Conservation (phyloP, 1,284 basidiomycete species). For the Moniliophthora roreri region DNA sequence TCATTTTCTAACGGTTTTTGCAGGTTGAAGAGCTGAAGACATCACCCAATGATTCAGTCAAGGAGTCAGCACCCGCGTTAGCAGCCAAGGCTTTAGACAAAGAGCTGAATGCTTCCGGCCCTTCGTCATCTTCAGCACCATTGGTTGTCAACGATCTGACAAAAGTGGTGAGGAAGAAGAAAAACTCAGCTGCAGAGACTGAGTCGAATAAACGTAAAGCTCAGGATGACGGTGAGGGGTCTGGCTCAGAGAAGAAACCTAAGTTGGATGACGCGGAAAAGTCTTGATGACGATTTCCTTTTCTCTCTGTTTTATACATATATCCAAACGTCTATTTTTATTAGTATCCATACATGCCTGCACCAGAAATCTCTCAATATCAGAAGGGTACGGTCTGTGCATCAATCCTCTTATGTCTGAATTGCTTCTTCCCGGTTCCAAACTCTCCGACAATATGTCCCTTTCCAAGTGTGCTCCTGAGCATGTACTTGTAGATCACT, state of each 20-base stretch:
- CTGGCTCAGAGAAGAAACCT: slow-evolving; percentile 63
- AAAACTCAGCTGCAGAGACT: slow-evolving; percentile 38
- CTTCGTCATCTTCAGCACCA: slow-evolving; percentile 23
- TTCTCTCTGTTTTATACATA: too few species aligned
- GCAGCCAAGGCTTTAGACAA: slow-evolving; percentile 69
- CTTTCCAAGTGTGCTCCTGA: slow-evolving; percentile 67
- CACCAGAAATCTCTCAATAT: slow-evolving; percentile 6
- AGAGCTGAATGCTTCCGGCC: slow-evolving; percentile 51
- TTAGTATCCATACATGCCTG: slow-evolving; percentile 12
- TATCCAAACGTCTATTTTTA: too few species aligned
- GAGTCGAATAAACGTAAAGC: slow-evolving; percentile 63
- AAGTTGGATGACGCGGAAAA: slow-evolving; percentile 44
- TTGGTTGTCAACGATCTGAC: slow-evolving; percentile 77
- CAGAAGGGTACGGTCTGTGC: slow-evolving; percentile 51
- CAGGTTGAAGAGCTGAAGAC: slow-evolving; percentile 87
- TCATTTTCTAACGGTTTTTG: neutral
- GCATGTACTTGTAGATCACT: slow-evolving; percentile 93
- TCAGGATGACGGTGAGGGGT: slow-evolving; percentile 50
- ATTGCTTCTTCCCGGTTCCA: slow-evolving; percentile 75
- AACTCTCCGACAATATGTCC: slow-evolving; percentile 86
- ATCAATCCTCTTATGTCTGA: slow-evolving; percentile 65
- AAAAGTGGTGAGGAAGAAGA: slow-evolving; percentile 83
- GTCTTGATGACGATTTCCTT: too few species aligned
- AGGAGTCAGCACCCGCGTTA: slow-evolving; percentile 58
- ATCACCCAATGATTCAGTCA: slow-evolving; percentile 58